A percentile compares a stretch with the other conserved stretches of the same genome.
These are phyloP conservation scores for Alectoria sarmentosa DNA, from an alignment of 495 filamentous ascomycete genomes.

Conservation along the genomic window DNA sequence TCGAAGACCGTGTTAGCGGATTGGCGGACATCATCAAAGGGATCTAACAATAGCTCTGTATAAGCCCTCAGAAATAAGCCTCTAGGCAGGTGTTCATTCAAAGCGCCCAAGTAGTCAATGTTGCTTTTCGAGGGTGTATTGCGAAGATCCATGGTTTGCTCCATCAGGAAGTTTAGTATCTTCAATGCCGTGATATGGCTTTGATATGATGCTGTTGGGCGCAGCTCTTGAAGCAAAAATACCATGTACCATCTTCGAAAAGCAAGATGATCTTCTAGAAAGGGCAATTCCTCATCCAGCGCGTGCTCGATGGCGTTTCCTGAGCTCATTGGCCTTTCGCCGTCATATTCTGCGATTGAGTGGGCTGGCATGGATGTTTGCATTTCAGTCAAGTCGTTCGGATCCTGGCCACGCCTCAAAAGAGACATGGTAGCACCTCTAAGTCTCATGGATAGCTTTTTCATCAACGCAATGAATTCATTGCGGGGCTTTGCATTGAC, in stretches of 20 bases:
- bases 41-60: slow-evolving; percentile 72
- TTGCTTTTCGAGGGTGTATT: background rate
- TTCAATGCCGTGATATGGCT: slow-evolving; percentile 76
- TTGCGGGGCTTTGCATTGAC: slow-evolving; percentile 77
- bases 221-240: slow-evolving; percentile 65
- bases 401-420: background rate
- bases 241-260: slow-evolving; percentile 64
- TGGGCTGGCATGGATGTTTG: background rate
- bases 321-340: background rate
- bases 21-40: slow-evolving; percentile 86
- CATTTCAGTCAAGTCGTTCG: background rate
- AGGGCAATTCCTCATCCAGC: background rate
- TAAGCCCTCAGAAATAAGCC: slow-evolving; percentile 43
- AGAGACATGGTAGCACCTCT: slow-evolving; percentile 3
- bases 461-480: slow-evolving; percentile 61
- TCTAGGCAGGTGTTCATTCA: slow-evolving; percentile 5
- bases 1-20: slow-evolving; percentile 39
- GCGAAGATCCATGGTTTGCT: slow-evolving; percentile 35
- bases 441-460: slow-evolving; percentile 54
- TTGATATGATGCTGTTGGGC: slow-evolving; percentile 74
- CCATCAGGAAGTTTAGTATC: slow-evolving; percentile 52
- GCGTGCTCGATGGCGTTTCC: background rate
- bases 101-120: background rate
- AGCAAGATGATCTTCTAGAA: slow-evolving; percentile 35
- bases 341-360: background rate